These are phyloP conservation scores for Russula vinacea DNA, from an alignment of 768 basidiomycete genomes.

Conservation along the genomic window DNA sequence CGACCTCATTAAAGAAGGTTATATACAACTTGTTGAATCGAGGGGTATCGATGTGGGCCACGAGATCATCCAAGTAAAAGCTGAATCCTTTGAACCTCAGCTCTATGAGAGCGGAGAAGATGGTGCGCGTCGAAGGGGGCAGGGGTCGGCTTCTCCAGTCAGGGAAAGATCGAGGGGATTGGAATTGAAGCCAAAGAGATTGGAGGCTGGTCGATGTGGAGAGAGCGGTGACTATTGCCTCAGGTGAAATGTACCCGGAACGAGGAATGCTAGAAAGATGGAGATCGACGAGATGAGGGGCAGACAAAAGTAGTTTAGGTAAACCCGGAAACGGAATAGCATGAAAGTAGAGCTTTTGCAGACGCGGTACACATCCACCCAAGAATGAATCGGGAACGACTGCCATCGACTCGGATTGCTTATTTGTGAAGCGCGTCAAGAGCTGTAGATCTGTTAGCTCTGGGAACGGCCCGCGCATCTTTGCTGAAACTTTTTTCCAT, in stretches of 20 bases:
- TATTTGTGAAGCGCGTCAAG: too few species aligned
- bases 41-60: background rate
- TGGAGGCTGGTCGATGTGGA: background rate
- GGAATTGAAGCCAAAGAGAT: background rate
- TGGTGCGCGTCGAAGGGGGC: background rate
- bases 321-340: background rate
- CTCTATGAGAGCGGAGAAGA: background rate
- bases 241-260: background rate
- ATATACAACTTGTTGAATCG: too few species aligned
- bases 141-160: background rate
- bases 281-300: background rate
- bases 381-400: background rate
- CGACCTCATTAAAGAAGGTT: background rate
- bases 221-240: background rate
- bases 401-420: background rate
- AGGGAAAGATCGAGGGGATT: background rate
- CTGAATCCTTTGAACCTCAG: background rate
- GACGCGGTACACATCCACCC: background rate
- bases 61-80: constrained; percentile 5
- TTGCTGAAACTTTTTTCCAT: too few species aligned
- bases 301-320: background rate
- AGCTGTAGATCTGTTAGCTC: background rate
- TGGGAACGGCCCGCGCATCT: background rate
- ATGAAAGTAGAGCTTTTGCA: background rate
- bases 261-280: background rate